Evolutionary conservation across 345 rosid genomes (phyloP).

Genomic region (Dovyalis caffra): DNA sequence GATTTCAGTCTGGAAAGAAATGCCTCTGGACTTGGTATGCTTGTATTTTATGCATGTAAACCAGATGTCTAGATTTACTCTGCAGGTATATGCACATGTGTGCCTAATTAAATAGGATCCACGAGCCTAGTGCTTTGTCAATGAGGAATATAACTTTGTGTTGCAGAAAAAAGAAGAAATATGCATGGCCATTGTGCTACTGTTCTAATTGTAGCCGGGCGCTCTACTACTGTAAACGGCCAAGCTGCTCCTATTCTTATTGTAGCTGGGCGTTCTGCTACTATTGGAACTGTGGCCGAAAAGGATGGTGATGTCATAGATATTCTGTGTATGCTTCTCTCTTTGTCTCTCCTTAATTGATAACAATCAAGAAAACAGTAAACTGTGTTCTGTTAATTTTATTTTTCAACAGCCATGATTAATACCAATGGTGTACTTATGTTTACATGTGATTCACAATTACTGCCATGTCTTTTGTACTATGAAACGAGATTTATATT

Average conservation of each 20-base stretch:
- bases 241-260: constrained; percentile 25
- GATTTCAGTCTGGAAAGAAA: neutral
- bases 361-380: neutral
- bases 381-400: neutral
- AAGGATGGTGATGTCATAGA: constrained; percentile 30
- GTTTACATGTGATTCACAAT: neutral
- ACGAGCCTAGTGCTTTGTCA: constrained; percentile 14
- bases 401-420: neutral
- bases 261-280: constrained; percentile 46
- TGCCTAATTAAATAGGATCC: constrained; percentile 10
- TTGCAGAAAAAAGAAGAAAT: constrained; percentile 29
- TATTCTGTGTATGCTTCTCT: constrained; percentile 31
- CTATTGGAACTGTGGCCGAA: constrained; percentile 40
- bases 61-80: neutral
- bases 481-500: neutral
- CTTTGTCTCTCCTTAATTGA: neutral
- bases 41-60: constrained; percentile 5
- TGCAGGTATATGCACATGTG: neutral
- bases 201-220: constrained; percentile 40
- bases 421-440: neutral
- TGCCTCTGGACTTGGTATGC: constrained; percentile 3
- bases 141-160: constrained; percentile 22
- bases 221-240: constrained; percentile 25
- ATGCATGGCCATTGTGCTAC: constrained; percentile 42
- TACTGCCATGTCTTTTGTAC: neutral